Base-by-base conservation (phyloP, 306 rosid genomes). In the Echinosophora koreensis region DNA sequence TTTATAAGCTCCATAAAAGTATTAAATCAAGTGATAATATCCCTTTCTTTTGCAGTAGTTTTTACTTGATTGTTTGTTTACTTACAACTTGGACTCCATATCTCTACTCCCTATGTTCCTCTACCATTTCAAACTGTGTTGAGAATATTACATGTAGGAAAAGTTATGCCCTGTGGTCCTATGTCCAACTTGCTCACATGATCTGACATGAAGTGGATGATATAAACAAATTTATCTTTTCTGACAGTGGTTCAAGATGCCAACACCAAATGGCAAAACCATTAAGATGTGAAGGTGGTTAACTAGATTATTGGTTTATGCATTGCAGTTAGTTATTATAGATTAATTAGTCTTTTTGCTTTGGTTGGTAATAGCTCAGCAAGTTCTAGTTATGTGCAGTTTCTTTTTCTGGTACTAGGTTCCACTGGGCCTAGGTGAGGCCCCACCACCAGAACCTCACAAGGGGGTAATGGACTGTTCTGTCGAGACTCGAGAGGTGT, bases 21-120 rank as follows among this genome's bases (percentile, higher is more conserved):
- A 47, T 72, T 54, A 41, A 61, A 54, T 70, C 77, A 51, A 61
- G 70, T 61, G 54, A 76, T 63, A 41, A 64, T 50, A 38, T 44
- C 32, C 71, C 66, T 65, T 37, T 58, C 32, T 49, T 77, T 71
- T 61, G 47, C 18, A 14, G 32, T 18, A 8, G 52, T n/a, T 15
- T 18, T 56, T 56, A 65, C 38, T 17, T 54, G 30, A 49, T 37
- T 16, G 14, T 65, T 74, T 73, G 34, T 34, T 22, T 34, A 16
- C 17, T 47, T 6, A 49, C 22, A 49, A 62, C 46, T 38, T n/a
- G 73, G 78, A n/a, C 32, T 61, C 46, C 16, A n/a, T 39, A 42
- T 38, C n/a, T 35, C 8, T 14, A 6, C 8, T 55, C 28, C 34
- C 8, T 66, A 17, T 75, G 50, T 16, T 2, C n/a, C 27, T 60